Conservation (phyloP, 345 rosid species). For the Syzygium aqueum region DNA sequence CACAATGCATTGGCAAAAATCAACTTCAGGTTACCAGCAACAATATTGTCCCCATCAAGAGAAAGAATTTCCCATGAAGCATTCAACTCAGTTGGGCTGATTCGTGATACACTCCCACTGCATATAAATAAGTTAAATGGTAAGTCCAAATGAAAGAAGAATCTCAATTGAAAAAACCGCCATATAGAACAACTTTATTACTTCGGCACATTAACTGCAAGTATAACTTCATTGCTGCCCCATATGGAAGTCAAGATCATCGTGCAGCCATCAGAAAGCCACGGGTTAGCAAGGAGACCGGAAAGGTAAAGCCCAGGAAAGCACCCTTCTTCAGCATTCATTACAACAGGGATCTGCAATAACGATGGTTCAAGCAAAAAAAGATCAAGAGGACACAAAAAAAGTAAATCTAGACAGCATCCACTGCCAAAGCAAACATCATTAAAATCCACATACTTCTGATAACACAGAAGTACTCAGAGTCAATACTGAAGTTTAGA, state of each 20-base stretch:
- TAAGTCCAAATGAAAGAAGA: not conserved
- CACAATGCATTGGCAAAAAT: not conserved
- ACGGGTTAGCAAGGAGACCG: conserved; percentile 42
- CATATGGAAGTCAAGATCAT: conserved; percentile 67
- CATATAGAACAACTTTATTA: conserved; percentile 4
- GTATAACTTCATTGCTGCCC: conserved; percentile 61
- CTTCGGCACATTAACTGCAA: conserved; percentile 64
- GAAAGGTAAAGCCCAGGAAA: conserved; percentile 84
- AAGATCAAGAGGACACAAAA: too few species aligned
- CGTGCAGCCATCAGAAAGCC: conserved; percentile 90
- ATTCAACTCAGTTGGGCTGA: conserved; percentile 56
- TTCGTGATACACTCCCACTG: conserved; percentile 62
- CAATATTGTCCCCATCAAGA: conserved; percentile 59
- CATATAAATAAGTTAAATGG: conserved; percentile 3
- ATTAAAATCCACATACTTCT: not conserved
- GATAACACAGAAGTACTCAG: not conserved
- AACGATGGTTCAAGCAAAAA: conserved; percentile 2
- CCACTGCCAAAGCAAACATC: not conserved
- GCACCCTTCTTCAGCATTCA: conserved; percentile 54
- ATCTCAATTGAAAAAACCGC: not conserved
- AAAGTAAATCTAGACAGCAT: not conserved
- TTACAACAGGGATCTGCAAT: conserved; percentile 64
- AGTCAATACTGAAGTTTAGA: not conserved
- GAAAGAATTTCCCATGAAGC: conserved; percentile 65
- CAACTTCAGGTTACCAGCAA: conserved; percentile 54